Conservation (phyloP, 2,329 filamentous ascomycete genomes). For the Aspergillus pseudoterreus region DNA sequence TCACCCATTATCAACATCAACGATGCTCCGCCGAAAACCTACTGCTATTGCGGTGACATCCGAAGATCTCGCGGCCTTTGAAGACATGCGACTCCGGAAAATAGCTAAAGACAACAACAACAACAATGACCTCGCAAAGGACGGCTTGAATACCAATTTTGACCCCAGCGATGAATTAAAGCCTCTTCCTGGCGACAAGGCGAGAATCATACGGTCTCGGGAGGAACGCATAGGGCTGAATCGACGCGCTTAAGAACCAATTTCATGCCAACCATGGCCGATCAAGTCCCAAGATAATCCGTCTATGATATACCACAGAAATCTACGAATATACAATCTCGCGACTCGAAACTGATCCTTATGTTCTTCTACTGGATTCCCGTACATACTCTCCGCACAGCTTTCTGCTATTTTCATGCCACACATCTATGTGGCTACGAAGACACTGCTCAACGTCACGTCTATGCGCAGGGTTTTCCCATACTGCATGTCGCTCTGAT, state of each 20-base stretch:
- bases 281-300: too few relatives aligned
- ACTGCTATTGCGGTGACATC: constrained; percentile 49
- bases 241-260: constrained; percentile 16
- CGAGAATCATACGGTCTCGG: constrained; percentile 43
- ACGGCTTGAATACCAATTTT: constrained; percentile 23
- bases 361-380: too few relatives aligned
- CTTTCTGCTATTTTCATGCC: too few relatives aligned
- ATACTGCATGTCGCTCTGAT: too few relatives aligned
- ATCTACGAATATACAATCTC: too few relatives aligned
- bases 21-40: constrained; percentile 50
- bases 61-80: constrained; percentile 47
- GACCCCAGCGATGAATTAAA: constrained; percentile 51
- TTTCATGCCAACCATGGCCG: too few relatives aligned
- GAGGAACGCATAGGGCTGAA: constrained; percentile 45
- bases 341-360: too few relatives aligned
- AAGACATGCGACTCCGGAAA: constrained; percentile 38
- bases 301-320: too few relatives aligned
- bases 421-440: too few relatives aligned
- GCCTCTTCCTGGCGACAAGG: constrained; percentile 48
- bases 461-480: too few relatives aligned
- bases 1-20: constrained; percentile 1
- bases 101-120: constrained; percentile 23
- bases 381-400: too few relatives aligned
- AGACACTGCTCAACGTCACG: too few relatives aligned
- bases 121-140: constrained; percentile 16